Evolutionary conservation across 2,329 filamentous ascomycete genomes (phyloP).

Genomic region (Fusarium nematophilum): DNA sequence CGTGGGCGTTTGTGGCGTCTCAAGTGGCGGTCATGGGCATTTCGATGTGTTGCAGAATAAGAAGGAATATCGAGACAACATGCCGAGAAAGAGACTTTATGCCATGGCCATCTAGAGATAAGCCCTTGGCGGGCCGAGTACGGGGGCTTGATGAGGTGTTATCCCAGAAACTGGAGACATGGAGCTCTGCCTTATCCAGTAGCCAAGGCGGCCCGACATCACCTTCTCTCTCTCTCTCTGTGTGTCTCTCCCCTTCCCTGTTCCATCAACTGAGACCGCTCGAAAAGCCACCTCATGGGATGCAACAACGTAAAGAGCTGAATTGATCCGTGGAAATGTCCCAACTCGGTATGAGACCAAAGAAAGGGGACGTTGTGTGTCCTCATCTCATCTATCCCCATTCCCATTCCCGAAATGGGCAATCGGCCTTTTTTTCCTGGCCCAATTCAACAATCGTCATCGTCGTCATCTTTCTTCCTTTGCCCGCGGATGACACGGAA

Average conservation of each 20-base stretch:
- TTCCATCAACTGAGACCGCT: too few species aligned
- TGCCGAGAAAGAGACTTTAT: neutral
- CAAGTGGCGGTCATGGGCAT: slow-evolving; percentile 1
- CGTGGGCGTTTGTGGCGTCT: slow-evolving; percentile 19
- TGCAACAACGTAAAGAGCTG: too few species aligned
- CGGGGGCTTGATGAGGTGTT: neutral
- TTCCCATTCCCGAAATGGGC: neutral
- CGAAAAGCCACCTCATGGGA: too few species aligned
- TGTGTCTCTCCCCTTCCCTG: too few species aligned
- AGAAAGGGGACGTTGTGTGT: slow-evolving; percentile 7
- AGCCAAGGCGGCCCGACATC: too few species aligned
- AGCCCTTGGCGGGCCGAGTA: too few species aligned
- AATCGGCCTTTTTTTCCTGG: slow-evolving; percentile 2
- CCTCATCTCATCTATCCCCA: neutral
- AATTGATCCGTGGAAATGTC: too few species aligned
- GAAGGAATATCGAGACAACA: slow-evolving; percentile 20
- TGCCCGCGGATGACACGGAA: slow-evolving; percentile 17
- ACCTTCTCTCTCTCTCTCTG: too few species aligned
- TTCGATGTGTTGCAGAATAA: slow-evolving; percentile 1
- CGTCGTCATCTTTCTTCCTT: too few species aligned
- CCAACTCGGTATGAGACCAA: too few species aligned
- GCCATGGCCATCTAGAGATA: slow-evolving; percentile 10
- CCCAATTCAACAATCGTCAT: slow-evolving; percentile 13
- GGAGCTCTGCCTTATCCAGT: too few species aligned
- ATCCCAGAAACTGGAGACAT: too few species aligned